Base-by-base conservation (phyloP, 371 early-diverging fungal genomes). In the Rhizopus sp. region DNA sequence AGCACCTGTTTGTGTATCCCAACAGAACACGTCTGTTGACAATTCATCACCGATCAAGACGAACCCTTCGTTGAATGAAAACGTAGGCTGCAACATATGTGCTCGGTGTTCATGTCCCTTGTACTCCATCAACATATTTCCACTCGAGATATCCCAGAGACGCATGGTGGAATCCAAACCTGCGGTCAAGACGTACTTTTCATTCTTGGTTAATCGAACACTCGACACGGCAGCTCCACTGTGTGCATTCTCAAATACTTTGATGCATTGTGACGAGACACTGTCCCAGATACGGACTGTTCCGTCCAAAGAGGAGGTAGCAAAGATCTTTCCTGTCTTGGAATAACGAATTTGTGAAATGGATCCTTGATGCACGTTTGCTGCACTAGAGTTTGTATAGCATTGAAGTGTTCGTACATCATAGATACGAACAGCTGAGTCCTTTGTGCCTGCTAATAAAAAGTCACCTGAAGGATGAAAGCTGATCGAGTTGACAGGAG, bases 381-480 rank as follows among this genome's bases (percentile, higher is more conserved):
- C 54, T 16, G 68, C 72, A 30, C 54, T 75, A 6, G 70, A 73
- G 31, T 83, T 80, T 0, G 85, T 87, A 68, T 83, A 95, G 60
- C 91, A 91, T 58, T 89, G 85, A 38, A 90, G 71, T 2, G 88
- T 88, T 51, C 88, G 88, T 34, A 94, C 88, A 70, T 94, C 95
- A 64, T 88, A 94, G 32, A 95, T 82, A 32, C 95, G 81, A 30
- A 94, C 78, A 1, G 88, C 82, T 37, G 84, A 82, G 60, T 90
- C 88, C 51, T 92, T 84, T 35, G 92, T 88, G 47, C 81, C 82
- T 30, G 87, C 87, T 13, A 87, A 68, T 17, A 93, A 63, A 66
- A 75, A 93, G 55, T 93, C 92, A 30, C 94, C 94, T 10, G 89
- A 85, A 15, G 94, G 94, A 75, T 95, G 94, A 66, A 93, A 95